Percentiles rank a stretch among this genome's conserved stretches.
Evolutionary conservation across 2,329 filamentous ascomycete genomes (phyloP).

Genomic region (Cladobotryum mycophilum): DNA sequence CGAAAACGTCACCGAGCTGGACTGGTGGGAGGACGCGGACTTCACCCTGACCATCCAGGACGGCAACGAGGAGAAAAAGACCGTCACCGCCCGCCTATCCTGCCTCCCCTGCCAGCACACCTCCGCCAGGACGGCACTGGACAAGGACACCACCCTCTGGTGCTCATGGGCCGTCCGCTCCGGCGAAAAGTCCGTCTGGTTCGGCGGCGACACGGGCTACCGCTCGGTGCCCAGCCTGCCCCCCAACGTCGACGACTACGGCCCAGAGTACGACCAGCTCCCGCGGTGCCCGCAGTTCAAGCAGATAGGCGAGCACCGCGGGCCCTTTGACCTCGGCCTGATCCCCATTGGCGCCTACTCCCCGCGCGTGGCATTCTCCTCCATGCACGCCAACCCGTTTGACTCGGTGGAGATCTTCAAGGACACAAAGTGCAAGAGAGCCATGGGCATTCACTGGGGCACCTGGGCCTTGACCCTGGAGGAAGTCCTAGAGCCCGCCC

Average conservation of each 20-base stretch:
- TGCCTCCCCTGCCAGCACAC: constrained; percentile 84
- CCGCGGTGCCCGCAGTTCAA: constrained; percentile 79
- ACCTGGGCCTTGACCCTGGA: constrained; percentile 83
- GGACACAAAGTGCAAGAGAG: constrained; percentile 71
- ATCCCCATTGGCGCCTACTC: constrained; percentile 91
- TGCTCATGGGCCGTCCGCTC: constrained; percentile 76
- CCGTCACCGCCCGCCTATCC: constrained; percentile 64
- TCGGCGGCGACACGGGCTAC: constrained; percentile 88
- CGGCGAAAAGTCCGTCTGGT: constrained; percentile 73
- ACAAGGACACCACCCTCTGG: constrained; percentile 77
- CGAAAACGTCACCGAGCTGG: constrained; percentile 74
- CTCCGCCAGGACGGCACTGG: constrained; percentile 60
- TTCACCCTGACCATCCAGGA: constrained; percentile 47
- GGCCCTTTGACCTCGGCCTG: constrained; percentile 83
- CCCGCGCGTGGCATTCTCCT: constrained; percentile 65
- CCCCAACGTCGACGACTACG: constrained; percentile 62
- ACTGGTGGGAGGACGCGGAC: constrained; percentile 89
- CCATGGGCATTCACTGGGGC: constrained; percentile 90
- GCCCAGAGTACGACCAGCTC: constrained; percentile 55
- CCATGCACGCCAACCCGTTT: constrained; percentile 79
- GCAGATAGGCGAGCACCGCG: constrained; percentile 71
- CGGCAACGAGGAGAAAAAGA: constrained; percentile 25
- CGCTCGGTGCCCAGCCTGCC: constrained; percentile 64
- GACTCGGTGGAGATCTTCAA: constrained; percentile 86
- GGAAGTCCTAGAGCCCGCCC: constrained; percentile 77